Evolutionary conservation across 179 eudicot genomes (phyloP), one percentile per base, ranked within the genome.

Genomic region (Silene coronaria): DNA sequence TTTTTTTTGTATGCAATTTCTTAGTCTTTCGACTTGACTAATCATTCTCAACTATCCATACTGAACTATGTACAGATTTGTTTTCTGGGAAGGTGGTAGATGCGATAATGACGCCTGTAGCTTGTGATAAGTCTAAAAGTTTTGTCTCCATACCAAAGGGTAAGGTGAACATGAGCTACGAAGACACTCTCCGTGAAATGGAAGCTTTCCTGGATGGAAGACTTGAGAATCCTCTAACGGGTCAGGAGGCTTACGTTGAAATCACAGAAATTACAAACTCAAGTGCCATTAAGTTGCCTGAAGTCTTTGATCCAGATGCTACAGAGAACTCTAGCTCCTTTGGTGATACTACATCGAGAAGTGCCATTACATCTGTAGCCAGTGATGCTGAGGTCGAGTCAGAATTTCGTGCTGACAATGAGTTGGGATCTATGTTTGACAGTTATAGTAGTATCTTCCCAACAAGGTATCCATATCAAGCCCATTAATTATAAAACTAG

Each of bases 301-400:
- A 81, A 32, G 74, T 65, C 34, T 86, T 78, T 51, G 96, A 92
- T 78, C 84, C 90, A 13, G 87, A 93, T 80, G 97, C 88, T 80
- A 93, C 98, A 19, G 97, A 93, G 78, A 85, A 89, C 80, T 93
- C 98, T 32, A 93, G 91, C 80, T 93, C 98, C 76, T 93, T 93
- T 84, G 95, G 85, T 62, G 91, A 86, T 75, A 88, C 95, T 38
- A 23, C 79, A 61, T 91, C 98, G 58, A 83, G 86, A 81, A 80
- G 85, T 77, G 91, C 86, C 65, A 81, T 80, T 76, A 73, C 65
- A 74, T 85, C 95, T 66, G 88, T 84, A 38, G 53, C 84, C 13
- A 91, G 97, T 79, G 98, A 93, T 76, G 89, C 85, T 65, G 98
- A 93, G 86, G 97, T 89, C 45, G 93, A 93, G 77, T 93, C 98